Percentiles rank a stretch among this genome's conserved stretches.
Evolutionary conservation across 805 yeast species (phyloP).

Genomic region (Saturnispora hagleri): DNA sequence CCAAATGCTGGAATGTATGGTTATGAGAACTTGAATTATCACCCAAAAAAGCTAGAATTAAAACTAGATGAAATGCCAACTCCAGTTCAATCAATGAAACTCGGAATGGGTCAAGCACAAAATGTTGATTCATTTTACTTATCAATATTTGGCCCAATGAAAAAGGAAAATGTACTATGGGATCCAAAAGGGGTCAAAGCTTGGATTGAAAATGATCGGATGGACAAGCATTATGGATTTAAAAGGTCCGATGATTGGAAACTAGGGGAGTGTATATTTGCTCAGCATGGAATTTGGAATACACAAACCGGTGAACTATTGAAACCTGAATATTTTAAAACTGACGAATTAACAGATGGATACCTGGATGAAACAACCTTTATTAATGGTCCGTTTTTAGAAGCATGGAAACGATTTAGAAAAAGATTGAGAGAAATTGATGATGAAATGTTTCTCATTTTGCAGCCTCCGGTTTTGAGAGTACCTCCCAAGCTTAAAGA

Average conservation of each 20-base stretch:
- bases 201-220: conserved; percentile 50
- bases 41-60: conserved; percentile 58
- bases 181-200: conserved; percentile 61
- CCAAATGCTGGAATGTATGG: conserved; percentile 76
- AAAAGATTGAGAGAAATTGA: conserved; percentile 38
- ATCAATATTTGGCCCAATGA: conserved; percentile 68
- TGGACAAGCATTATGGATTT: conserved; percentile 66
- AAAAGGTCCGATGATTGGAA: conserved; percentile 54
- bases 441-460: conserved; percentile 42
- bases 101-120: conserved; percentile 72
- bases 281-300: conserved; percentile 73
- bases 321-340: conserved; percentile 43
- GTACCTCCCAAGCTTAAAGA: conserved; percentile 59
- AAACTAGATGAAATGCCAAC: conserved; percentile 80
- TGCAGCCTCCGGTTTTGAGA: conserved; percentile 78
- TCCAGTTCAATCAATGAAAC: conserved; percentile 56
- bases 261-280: conserved; percentile 73
- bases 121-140: conserved; percentile 64
- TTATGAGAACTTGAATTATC: conserved; percentile 38
- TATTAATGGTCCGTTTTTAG: conserved; percentile 54
- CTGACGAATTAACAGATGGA: conserved; percentile 31
- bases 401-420: conserved; percentile 47
- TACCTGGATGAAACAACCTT: conserved; percentile 44
- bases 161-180: conserved; percentile 43
- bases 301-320: conserved; percentile 31